phyloP scores from a whole-genome alignment of 306 rosid species.

The Ceratonia siliqua region DNA sequence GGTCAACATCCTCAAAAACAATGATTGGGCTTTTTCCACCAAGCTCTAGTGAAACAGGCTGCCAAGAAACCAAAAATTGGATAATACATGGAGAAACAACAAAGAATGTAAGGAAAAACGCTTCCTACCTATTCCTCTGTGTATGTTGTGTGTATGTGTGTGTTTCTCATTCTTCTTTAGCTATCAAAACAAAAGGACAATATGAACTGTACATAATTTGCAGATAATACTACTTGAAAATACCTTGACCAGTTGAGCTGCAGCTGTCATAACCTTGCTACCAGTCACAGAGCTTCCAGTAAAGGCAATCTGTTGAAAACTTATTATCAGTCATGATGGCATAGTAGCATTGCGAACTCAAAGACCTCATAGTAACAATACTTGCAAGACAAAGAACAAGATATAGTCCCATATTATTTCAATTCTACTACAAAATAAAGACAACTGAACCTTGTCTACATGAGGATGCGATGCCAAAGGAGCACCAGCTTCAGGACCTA shows the following conservation, averaged over 20 bases:
- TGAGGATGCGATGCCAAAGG: conserved; percentile 91
- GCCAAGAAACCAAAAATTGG: conserved; percentile 44
- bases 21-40: conserved; percentile 96
- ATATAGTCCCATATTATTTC: conserved; percentile 14
- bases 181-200: conserved; percentile 16
- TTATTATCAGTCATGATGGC: conserved; percentile 15
- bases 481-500: conserved; percentile 95
- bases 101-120: background rate
- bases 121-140: background rate
- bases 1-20: conserved; percentile 93
- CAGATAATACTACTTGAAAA: conserved; percentile 12
- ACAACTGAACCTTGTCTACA: conserved; percentile 74
- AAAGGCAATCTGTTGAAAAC: conserved; percentile 78
- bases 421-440: background rate
- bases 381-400: background rate
- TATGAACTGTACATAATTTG: background rate
- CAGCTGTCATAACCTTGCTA: conserved; percentile 86
- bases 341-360: conserved; percentile 25
- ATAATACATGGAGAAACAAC: conserved; percentile 17
- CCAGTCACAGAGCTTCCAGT: conserved; percentile 95
- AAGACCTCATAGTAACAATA: background rate
- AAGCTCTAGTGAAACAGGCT: conserved; percentile 96
- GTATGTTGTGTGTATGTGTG: background rate
- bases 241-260: conserved; percentile 90
- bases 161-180: background rate